Evolutionary conservation across 2,329 filamentous ascomycete genomes (phyloP), one percentile per base, ranked within the genome.

Genomic region (Claviceps africana): DNA sequence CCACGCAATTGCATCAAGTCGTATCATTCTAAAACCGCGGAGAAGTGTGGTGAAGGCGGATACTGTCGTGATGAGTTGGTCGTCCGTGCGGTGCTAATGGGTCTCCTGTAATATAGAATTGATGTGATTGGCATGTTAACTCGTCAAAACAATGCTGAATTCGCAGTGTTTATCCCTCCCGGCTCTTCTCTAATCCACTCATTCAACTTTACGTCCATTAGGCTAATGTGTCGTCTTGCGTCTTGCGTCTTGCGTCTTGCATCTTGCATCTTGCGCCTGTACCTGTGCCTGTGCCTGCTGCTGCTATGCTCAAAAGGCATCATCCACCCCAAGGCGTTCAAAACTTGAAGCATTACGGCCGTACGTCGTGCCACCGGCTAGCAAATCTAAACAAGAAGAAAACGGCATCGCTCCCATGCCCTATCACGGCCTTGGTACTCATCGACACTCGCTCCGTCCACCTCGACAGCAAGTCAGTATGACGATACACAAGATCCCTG

Each of bases 401-500:
- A n/a, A 5, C 13, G 2, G 17, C 43, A 45, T 45, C n/a, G 21
- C 8, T 43, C 25, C 21, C 21, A 15, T 43, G 40, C 44, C 21
- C 22, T 10, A 21, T 39, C 44, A 48, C 28, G 22, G 21, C 22
- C 8, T 48, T 13, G 17, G n/a, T 28, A 19, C 33, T 30, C 17
- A 21, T 15, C 35, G 42, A n/a, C 10, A 17, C 3, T 30, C 4
- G 19, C 30, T 45, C 42, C 15, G 17, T 45, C n/a, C 31, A 9
- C 25, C 30, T 21, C 39, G n/a, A 7, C 35, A 51, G 19, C 40
- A 40, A 47, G n/a, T 53, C 37, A 37, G 59, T 15, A 13, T 56
- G 48, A 10, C 56, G 57, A 30, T 61, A 60, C 40, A 62, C 39
- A 19, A 57, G 57, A 45, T 59, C 57, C 30, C 39, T 56, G 13